Percentiles rank a stretch among this genome's conserved stretches.
phyloP scores from a whole-genome alignment of 2,329 filamentous ascomycete species.

The Colletotrichum agaves region DNA sequence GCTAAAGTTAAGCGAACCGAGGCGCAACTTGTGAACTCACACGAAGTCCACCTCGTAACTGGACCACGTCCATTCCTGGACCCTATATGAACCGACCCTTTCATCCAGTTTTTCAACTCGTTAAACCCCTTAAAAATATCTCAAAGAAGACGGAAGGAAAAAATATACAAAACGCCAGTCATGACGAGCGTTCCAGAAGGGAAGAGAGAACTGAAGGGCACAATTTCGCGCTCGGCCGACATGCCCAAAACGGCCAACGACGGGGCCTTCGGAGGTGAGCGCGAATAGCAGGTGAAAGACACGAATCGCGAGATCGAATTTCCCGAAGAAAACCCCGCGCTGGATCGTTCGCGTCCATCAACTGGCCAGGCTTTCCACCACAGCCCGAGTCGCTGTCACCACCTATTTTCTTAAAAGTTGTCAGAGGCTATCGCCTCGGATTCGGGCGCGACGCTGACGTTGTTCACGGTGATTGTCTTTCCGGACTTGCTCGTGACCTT shows the following conservation, averaged over 20 bases:
- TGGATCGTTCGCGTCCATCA: neutral
- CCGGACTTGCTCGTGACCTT: conserved; percentile 65
- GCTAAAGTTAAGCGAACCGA: conserved; percentile 5
- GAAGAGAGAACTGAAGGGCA: conserved; percentile 6
- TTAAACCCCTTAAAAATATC: neutral
- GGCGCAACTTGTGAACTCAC: neutral
- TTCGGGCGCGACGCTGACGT: conserved; percentile 55
- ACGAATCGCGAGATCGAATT: neutral
- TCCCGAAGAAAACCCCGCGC: neutral
- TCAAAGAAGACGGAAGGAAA: neutral
- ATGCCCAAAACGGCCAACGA: neutral
- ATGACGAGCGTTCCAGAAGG: conserved; percentile 5
- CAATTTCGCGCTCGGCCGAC: neutral
- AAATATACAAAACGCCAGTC: neutral
- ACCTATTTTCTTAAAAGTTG: conserved; percentile 44
- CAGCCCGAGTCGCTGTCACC: neutral
- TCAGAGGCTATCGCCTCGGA: conserved; percentile 44
- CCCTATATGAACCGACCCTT: neutral
- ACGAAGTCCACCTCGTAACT: neutral
- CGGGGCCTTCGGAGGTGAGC: neutral
- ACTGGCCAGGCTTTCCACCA: neutral
- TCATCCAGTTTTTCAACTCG: neutral
- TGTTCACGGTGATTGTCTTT: conserved; percentile 60
- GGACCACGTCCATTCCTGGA: neutral
- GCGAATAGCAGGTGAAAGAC: neutral